Evolutionary conservation across 768 basidiomycete species (phyloP).

Genomic region (Cystofilobasidium capitatum): DNA sequence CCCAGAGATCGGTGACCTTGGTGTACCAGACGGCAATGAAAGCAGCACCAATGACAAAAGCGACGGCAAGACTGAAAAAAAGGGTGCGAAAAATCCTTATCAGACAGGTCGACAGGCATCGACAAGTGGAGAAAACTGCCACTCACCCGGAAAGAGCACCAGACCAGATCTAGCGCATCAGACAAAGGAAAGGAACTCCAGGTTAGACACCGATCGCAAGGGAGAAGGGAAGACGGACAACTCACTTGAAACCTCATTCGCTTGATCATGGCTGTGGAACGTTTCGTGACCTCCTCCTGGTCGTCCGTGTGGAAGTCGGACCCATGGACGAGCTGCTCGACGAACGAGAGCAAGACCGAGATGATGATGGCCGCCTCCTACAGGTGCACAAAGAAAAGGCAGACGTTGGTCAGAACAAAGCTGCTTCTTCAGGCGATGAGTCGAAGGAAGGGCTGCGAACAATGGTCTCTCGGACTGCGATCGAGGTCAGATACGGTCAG

Average conservation of each 20-base stretch:
- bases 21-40: slow-evolving; percentile 96
- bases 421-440: background rate
- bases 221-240: background rate
- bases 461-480: slow-evolving; percentile 22
- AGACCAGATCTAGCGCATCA: slow-evolving; percentile 53
- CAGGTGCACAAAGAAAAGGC: background rate
- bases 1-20: slow-evolving; percentile 72
- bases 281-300: slow-evolving; percentile 14
- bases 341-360: slow-evolving; percentile 27
- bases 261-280: slow-evolving; percentile 26
- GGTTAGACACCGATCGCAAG: background rate
- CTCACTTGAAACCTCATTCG: slow-evolving; percentile 32
- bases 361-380: slow-evolving; percentile 27
- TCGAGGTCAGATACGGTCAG: too few species aligned
- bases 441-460: slow-evolving; percentile 4
- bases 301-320: slow-evolving; percentile 11
- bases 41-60: slow-evolving; percentile 52
- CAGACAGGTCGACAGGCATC: background rate
- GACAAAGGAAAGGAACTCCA: background rate
- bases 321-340: slow-evolving; percentile 27
- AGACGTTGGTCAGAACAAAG: background rate
- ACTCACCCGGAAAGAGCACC: slow-evolving; percentile 60
- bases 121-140: slow-evolving; percentile 56
- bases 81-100: background rate
- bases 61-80: slow-evolving; percentile 2